These are phyloP conservation scores for Hanseniaspora mollemarum DNA, from an alignment of 805 yeast genomes.

Conservation along the genomic window DNA sequence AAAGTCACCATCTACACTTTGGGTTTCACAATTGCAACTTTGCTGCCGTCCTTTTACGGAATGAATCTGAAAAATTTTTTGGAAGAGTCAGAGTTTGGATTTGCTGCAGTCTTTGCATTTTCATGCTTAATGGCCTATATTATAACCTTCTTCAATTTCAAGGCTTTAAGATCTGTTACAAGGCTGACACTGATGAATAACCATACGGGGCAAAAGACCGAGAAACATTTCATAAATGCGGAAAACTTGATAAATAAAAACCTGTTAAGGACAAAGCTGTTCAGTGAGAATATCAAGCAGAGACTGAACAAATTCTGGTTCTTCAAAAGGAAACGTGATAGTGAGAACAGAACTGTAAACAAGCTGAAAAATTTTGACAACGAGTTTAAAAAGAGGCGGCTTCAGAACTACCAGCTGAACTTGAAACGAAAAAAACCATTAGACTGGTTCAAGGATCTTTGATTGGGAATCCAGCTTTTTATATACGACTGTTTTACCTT, in stretches of 20 bases:
- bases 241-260: slow-evolving; percentile 20
- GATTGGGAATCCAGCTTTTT: no score
- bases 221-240: slow-evolving; percentile 21
- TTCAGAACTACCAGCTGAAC: slow-evolving; percentile 1
- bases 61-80: slow-evolving; percentile 73
- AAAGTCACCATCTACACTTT: slow-evolving; percentile 73
- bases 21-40: slow-evolving; percentile 75
- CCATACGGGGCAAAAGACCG: slow-evolving; percentile 24
- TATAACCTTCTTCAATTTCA: slow-evolving; percentile 47
- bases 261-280: slow-evolving; percentile 22
- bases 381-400: slow-evolving; percentile 6
- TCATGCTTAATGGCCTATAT: slow-evolving; percentile 45
- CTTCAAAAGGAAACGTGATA: slow-evolving; percentile 18
- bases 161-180: slow-evolving; percentile 49
- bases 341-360: slow-evolving; percentile 1
- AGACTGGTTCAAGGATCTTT: slow-evolving; percentile 5
- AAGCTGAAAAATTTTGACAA: slow-evolving; percentile 6
- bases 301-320: slow-evolving; percentile 19
- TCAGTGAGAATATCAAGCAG: slow-evolving; percentile 16
- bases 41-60: slow-evolving; percentile 80
- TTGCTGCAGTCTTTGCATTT: slow-evolving; percentile 42
- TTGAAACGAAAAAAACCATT: slow-evolving; percentile 12
- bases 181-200: slow-evolving; percentile 50
- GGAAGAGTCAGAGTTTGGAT: slow-evolving; percentile 57
- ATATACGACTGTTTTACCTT: no score